These are phyloP conservation scores for Lupinus albus DNA, from an alignment of 306 rosid genomes.

Conservation along the genomic window DNA sequence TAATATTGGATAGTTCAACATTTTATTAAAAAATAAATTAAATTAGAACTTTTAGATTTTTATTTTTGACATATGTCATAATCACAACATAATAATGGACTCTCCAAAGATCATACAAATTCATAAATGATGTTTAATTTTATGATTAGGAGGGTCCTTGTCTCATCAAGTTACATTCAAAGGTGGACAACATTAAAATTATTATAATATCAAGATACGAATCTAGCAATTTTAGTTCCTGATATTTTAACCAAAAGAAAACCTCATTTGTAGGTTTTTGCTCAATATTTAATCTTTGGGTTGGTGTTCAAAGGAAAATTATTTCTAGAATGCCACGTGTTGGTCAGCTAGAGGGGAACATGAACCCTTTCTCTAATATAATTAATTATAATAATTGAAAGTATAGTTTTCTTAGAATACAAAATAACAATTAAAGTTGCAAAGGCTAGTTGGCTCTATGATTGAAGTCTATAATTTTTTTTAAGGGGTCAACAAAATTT, in stretches of 20 bases:
- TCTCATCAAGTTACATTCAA: background rate
- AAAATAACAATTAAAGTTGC: background rate
- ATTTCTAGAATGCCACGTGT: conserved; percentile 1
- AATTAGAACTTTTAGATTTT: no score
- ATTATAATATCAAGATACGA: background rate
- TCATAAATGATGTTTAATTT: conserved; percentile 15
- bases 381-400: background rate
- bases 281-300: background rate
- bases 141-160: background rate
- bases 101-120: no score
- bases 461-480: conserved; percentile 9
- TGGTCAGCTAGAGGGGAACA: background rate
- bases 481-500: conserved; percentile 24
- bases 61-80: no score
- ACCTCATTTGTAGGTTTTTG: background rate
- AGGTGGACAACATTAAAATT: background rate
- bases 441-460: background rate
- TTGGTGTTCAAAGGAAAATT: background rate
- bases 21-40: no score
- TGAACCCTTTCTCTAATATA: background rate
- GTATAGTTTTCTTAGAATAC: background rate
- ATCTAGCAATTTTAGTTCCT: background rate
- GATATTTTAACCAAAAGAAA: background rate
- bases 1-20: no score
- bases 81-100: no score